phyloP scores from a whole-genome alignment of 148 eudicot species.

The Talinum fruticosum region DNA sequence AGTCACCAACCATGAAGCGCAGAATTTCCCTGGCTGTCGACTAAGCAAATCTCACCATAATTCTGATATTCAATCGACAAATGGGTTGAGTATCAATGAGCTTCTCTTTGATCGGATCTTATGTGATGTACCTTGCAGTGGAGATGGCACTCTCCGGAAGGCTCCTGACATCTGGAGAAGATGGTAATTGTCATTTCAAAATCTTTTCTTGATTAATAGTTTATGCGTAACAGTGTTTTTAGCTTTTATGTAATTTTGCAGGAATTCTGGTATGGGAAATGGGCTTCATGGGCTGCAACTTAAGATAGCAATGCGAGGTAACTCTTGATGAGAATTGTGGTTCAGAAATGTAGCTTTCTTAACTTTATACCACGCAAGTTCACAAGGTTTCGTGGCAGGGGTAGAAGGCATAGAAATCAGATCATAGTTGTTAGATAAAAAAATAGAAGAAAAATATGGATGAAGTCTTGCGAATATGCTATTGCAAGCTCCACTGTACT shows the following conservation, averaged over 20 bases:
- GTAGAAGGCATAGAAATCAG: neutral
- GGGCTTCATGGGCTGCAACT: constrained; percentile 84
- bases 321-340: constrained; percentile 11
- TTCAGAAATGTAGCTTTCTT: neutral
- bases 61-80: constrained; percentile 33
- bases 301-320: constrained; percentile 97
- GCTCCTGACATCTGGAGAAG: constrained; percentile 99
- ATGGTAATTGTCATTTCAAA: constrained; percentile 51
- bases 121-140: constrained; percentile 99
- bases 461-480: neutral
- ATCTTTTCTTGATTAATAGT: neutral
- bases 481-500: neutral
- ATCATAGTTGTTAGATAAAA: neutral
- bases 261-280: constrained; percentile 93
- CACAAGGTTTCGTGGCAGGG: neutral
- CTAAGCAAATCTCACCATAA: constrained; percentile 45
- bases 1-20: constrained; percentile 97
- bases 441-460: neutral
- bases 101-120: constrained; percentile 93
- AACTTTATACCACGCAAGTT: neutral
- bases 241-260: constrained; percentile 26
- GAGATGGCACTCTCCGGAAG: constrained; percentile 97
- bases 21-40: constrained; percentile 91
- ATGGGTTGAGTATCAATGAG: constrained; percentile 47
- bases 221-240: neutral